These are phyloP conservation scores for Hypoxylon lienhwacheense DNA, from an alignment of 495 filamentous ascomycete genomes.

Conservation along the genomic window DNA sequence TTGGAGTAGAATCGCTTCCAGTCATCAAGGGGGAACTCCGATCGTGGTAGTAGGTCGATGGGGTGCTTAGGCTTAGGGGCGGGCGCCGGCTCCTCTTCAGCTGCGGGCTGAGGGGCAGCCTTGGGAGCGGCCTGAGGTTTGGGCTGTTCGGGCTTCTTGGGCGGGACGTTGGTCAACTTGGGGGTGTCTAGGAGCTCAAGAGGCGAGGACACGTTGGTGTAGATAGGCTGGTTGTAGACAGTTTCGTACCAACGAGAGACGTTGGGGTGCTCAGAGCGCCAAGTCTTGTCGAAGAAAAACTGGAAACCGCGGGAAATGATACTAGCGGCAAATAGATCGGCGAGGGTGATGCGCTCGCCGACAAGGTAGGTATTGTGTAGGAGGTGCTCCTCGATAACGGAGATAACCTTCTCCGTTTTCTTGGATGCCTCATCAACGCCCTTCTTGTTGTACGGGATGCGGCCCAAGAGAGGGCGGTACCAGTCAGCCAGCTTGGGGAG, in stretches of 20 bases:
- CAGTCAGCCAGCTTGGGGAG: conserved; percentile 73
- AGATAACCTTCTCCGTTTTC: conserved; percentile 64
- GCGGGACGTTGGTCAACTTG: conserved; percentile 79
- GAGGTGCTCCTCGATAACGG: conserved; percentile 82
- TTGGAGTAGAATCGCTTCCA: conserved; percentile 99
- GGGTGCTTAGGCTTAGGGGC: conserved; percentile 96
- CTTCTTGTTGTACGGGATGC: conserved; percentile 96
- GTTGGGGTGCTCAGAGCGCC: conserved; percentile 77
- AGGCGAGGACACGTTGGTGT: conserved; percentile 73
- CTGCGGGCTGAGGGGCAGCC: conserved; percentile 58
- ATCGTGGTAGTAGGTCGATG: conserved; percentile 78
- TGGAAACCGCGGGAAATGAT: conserved; percentile 83
- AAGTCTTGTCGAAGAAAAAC: conserved; percentile 85
- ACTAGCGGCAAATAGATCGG: conserved; percentile 81
- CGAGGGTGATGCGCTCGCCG: conserved; percentile 94
- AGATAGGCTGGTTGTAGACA: conserved; percentile 86
- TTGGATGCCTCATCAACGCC: conserved; percentile 75
- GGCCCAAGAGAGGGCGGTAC: conserved; percentile 86
- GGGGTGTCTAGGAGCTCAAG: conserved; percentile 77
- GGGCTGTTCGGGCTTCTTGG: conserved; percentile 76
- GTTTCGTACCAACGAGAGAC: conserved; percentile 93
- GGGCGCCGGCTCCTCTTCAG: conserved; percentile 71
- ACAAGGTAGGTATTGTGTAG: conserved; percentile 94
- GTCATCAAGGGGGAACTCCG: conserved; percentile 85
- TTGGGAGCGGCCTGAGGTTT: conserved; percentile 62